A percentile compares a stretch with the other conserved stretches of the same genome.
Conservation (phyloP, 345 rosid genomes). For the Dimocarpus longan region DNA sequence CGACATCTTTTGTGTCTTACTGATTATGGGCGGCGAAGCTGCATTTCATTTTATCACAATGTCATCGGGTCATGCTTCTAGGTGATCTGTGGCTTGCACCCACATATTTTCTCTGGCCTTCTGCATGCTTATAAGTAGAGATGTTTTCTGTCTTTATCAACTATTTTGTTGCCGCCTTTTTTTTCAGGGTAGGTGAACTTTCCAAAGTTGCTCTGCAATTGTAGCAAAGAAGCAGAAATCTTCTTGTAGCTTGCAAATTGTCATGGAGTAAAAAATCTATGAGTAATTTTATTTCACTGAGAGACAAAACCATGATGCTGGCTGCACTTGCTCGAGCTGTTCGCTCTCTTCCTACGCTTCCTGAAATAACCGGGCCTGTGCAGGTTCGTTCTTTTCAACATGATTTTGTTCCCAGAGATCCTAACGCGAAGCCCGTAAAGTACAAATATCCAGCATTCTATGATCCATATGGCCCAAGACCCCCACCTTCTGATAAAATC, state of each 20-base stretch:
- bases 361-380: conserved; percentile 32
- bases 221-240: not conserved
- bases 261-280: not conserved
- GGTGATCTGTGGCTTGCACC: not conserved
- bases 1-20: not conserved
- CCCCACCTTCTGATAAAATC: conserved; percentile 55
- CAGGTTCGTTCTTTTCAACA: conserved; percentile 56
- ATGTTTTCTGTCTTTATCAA: not conserved
- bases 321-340: conserved; percentile 27
- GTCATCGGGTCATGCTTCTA: not conserved
- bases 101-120: not conserved
- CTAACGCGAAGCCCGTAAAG: conserved; percentile 44
- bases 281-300: not conserved
- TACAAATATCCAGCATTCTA: conserved; percentile 53
- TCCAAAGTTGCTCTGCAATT: not conserved
- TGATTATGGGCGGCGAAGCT: not conserved
- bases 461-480: conserved; percentile 60
- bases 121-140: not conserved
- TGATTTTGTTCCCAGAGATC: conserved; percentile 57
- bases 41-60: not conserved
- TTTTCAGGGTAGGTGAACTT: not conserved
- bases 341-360: conserved; percentile 17
- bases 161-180: not conserved
- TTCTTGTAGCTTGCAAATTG: not conserved
- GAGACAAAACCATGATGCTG: conserved; percentile 37